These are phyloP conservation scores for Glaciozyma antarctica DNA, from an alignment of 768 basidiomycete genomes.

Conservation along the genomic window DNA sequence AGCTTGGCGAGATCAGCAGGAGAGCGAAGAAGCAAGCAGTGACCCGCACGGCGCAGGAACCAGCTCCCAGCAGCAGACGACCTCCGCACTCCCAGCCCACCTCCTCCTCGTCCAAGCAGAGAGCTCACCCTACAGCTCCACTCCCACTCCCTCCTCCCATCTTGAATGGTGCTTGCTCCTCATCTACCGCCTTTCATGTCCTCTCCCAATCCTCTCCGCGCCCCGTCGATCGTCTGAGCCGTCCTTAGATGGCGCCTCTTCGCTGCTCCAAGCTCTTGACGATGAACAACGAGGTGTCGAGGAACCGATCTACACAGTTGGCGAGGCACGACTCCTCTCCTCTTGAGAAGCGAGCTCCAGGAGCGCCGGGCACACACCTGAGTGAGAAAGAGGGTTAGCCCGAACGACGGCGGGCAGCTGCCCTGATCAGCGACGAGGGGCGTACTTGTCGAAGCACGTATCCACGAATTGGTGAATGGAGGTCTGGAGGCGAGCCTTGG, in stretches of 20 bases:
- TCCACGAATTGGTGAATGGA: constrained; percentile 65
- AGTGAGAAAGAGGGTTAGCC: not conserved
- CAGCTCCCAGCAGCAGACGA: not conserved
- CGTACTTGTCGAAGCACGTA: constrained; percentile 89
- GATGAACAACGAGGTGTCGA: constrained; percentile 76
- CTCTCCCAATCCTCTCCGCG: not conserved
- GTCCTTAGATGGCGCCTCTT: not conserved
- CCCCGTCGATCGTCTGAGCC: not conserved
- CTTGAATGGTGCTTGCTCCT: not conserved
- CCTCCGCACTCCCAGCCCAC: not conserved
- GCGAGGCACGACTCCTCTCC: constrained; percentile 70
- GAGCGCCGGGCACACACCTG: constrained; percentile 78
- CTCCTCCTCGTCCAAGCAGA: not conserved
- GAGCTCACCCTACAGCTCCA: not conserved
- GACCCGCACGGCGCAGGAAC: too few species aligned
- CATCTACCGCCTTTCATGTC: not conserved
- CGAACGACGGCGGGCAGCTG: not conserved
- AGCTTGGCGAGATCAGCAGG: too few species aligned
- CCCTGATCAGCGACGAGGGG: not conserved
- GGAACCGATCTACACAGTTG: constrained; percentile 85
- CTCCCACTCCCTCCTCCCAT: not conserved
- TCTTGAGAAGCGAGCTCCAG: constrained; percentile 66
- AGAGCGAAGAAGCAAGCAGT: too few species aligned
- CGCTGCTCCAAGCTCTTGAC: constrained; percentile 42
- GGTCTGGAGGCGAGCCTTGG: constrained; percentile 59